Evolutionary conservation across 148 eudicot species (phyloP).

Genomic region (Chenopodium album): DNA sequence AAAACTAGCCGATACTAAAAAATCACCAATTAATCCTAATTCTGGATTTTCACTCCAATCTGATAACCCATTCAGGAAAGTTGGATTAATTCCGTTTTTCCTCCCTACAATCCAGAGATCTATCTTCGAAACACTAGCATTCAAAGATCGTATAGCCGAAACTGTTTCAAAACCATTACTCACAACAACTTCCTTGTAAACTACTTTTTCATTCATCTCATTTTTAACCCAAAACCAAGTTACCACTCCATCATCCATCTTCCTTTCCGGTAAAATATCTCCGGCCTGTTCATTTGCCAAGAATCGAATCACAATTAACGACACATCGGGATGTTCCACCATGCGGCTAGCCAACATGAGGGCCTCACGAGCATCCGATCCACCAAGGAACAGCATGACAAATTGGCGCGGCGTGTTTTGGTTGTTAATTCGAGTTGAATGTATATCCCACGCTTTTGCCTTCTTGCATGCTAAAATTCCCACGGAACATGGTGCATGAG

Average conservation of each 20-base stretch:
- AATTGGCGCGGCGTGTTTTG: not conserved
- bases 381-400: not conserved
- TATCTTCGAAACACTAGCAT: not conserved
- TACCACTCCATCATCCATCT: not conserved
- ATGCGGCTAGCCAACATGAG: not conserved
- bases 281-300: not conserved
- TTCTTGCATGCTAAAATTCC: not conserved
- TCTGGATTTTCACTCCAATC: not conserved
- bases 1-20: not conserved
- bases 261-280: not conserved
- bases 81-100: not conserved
- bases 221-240: not conserved
- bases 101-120: not conserved
- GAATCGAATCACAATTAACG: not conserved
- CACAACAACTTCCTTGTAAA: not conserved
- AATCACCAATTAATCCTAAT: not conserved
- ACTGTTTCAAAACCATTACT: not conserved
- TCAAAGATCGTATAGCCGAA: not conserved
- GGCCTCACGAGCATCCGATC: not conserved
- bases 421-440: not conserved
- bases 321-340: not conserved
- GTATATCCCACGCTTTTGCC: not conserved
- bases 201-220: not conserved
- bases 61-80: not conserved
- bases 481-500: not conserved